phyloP scores from a whole-genome alignment of 2,329 filamentous ascomycete species.

The Raffaelea arxii region DNA sequence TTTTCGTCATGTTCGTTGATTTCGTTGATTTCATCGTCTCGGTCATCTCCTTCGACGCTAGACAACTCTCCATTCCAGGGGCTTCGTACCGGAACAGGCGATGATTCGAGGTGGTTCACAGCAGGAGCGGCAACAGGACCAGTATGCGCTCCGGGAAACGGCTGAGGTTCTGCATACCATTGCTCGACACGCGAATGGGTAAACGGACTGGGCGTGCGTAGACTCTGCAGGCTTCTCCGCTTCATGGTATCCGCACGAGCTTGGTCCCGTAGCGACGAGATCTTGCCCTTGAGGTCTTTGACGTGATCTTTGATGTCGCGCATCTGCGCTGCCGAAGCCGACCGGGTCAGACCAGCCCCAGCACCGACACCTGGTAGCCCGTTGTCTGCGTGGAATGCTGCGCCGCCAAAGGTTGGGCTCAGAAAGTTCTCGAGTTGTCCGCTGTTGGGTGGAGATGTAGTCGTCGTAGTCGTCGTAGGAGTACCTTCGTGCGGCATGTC shows the following conservation, averaged over 20 bases:
- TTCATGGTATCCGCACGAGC: constrained; percentile 71
- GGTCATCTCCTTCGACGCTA: constrained; percentile 19
- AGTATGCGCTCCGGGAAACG: too few species aligned
- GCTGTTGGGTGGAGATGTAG: constrained; percentile 12
- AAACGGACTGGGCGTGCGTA: constrained; percentile 70
- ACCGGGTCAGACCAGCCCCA: constrained; percentile 43
- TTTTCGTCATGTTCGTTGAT: constrained; percentile 8
- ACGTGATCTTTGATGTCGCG: constrained; percentile 73
- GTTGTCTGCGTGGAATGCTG: constrained; percentile 21
- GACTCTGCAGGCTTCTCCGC: constrained; percentile 64
- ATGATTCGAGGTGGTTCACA: constrained; percentile 1
- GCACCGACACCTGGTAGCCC: constrained; percentile 13
- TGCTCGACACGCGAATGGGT: constrained; percentile 56
- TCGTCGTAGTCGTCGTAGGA: constrained; percentile 26
- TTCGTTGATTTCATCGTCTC: too few species aligned
- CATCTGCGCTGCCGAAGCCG: constrained; percentile 64
- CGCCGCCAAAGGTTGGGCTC: constrained; percentile 37
- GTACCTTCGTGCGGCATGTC: too few species aligned
- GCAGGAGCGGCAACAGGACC: constrained; percentile 9
- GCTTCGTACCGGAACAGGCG: constrained; percentile 10
- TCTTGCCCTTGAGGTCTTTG: constrained; percentile 74
- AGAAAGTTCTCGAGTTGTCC: constrained; percentile 27
- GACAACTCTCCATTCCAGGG: constrained; percentile 22
- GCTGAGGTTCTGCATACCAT: constrained; percentile 30
- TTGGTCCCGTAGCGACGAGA: constrained; percentile 69